Evolutionary conservation across 2,329 filamentous ascomycete genomes (phyloP), one percentile per base, ranked within the genome.

Genomic region (Huntiella moniliformis): DNA sequence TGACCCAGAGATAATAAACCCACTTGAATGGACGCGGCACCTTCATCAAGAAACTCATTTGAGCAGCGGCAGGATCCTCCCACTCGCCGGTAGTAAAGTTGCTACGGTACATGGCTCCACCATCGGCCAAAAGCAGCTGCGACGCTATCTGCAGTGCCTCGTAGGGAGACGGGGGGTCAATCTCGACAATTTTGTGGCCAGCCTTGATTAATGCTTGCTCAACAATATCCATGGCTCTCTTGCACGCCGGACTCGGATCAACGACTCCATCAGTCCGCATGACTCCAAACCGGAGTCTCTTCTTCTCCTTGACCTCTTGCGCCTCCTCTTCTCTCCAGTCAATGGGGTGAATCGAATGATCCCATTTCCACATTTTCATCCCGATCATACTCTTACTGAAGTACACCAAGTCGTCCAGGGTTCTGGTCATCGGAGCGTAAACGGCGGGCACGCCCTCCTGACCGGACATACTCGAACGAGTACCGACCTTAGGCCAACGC

Each of bases 391-490:
- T 73, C 44, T 77, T 75, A 3, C 83, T 82, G 60, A 95, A 95
- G 63, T 93, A 94, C 1, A 71, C 71, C 50, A 95, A 64, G 56
- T 95, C 87, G 51, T 77, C 73, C 49, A 94, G 62, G 0, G 86
- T 94, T 45, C 86, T 73, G 2, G 87, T 75, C 88, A 96, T 95
- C 4, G 87, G 87, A 48, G 82, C 88, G 62, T 87, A 94, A 15
- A 94, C 85, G 52, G 80, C 83, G 1, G 84, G 77, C 31, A 95
- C 77, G 1, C 86, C 87, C 57, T 95, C 88, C 58, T 95, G 86
- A 0, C 88, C 88, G 0, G 82, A 77, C 85, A 94, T 94, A 54
- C 81, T 87, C 0, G 87, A 94, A 51, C 73, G 74, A 58, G 85
- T 77, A 7, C 85, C 85, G 37, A 74, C 70, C 60, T 92, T 93